These are phyloP conservation scores for Sporothrix variecibatus DNA, from an alignment of 2,329 filamentous ascomycete species.

Conservation along the genomic window DNA sequence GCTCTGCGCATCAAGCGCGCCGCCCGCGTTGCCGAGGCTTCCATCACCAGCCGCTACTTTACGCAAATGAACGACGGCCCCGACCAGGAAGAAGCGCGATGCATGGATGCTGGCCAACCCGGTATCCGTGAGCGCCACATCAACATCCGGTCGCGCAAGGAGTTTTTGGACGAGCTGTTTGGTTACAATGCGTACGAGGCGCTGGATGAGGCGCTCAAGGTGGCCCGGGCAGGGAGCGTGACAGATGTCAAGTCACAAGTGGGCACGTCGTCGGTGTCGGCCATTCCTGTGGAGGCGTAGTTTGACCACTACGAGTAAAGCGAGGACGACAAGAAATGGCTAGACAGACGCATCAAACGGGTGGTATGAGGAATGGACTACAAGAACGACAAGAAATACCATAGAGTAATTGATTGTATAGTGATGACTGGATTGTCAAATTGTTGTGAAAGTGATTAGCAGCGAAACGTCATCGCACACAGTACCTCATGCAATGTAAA, in stretches of 20 bases:
- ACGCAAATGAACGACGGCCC: conserved; percentile 27
- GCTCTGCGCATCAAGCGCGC: conserved; percentile 26
- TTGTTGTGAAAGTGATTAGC: too few species aligned
- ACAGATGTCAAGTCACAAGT: background rate
- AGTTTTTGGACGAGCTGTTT: conserved; percentile 29
- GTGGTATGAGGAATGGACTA: background rate
- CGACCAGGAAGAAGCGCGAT: conserved; percentile 27
- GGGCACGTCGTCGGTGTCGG: conserved; percentile 16
- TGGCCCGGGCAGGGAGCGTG: background rate
- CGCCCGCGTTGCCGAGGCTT: conserved; percentile 23
- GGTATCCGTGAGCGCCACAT: conserved; percentile 24
- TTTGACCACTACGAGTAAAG: background rate
- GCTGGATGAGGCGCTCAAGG: conserved; percentile 19
- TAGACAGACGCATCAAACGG: too few species aligned
- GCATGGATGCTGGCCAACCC: conserved; percentile 27
- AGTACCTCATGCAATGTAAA: background rate
- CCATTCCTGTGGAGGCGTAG: conserved; percentile 14
- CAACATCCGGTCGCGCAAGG: conserved; percentile 29
- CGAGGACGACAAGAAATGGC: background rate
- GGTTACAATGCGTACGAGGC: conserved; percentile 24
- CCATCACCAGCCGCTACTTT: conserved; percentile 23
- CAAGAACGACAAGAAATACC: background rate
- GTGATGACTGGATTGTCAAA: background rate
- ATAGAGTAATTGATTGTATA: background rate
- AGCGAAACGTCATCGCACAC: background rate